Conservation (phyloP, 108 stramenopile species). For the Fragilaria crotonensis region DNA sequence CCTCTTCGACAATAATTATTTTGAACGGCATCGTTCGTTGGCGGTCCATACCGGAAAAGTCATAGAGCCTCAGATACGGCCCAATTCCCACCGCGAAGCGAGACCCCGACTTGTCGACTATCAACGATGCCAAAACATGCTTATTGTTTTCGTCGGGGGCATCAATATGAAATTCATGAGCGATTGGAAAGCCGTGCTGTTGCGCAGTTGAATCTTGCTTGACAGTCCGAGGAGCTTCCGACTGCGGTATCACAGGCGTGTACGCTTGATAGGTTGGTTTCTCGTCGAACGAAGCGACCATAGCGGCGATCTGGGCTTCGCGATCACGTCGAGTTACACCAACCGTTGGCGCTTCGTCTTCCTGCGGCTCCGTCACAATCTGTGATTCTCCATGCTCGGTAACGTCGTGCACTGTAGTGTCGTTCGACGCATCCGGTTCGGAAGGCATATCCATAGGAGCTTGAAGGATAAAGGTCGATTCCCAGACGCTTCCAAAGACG, state of each 20-base stretch:
- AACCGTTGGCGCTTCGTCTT: slow-evolving; percentile 10
- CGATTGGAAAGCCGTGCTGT: not conserved
- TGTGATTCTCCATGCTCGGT: not conserved
- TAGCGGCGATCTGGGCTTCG: slow-evolving; percentile 79
- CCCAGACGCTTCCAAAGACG: slow-evolving; percentile 30
- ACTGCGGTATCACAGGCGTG: slow-evolving; percentile 7
- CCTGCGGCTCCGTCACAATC: not conserved
- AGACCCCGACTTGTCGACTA: slow-evolving; percentile 76
- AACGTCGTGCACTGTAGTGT: not conserved
- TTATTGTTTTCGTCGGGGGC: not conserved
- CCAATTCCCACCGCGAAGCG: slow-evolving; percentile 73
- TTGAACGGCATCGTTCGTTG: slow-evolving; percentile 22
- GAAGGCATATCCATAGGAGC: not conserved
- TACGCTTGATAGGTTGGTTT: slow-evolving; percentile 48
- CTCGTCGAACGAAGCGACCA: slow-evolving; percentile 71
- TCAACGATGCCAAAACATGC: slow-evolving; percentile 11
- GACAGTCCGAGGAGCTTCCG: too few relatives aligned
- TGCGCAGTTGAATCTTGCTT: not conserved
- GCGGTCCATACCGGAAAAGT: slow-evolving; percentile 80
- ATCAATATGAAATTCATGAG: not conserved
- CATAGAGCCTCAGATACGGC: slow-evolving; percentile 69
- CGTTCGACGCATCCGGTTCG: not conserved
- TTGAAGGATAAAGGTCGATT: slow-evolving; percentile 9
- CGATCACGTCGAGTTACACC: slow-evolving; percentile 58
- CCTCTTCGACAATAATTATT: slow-evolving; percentile 45